These are phyloP conservation scores for Sphagnurus paluster DNA, from an alignment of 1,284 basidiomycete genomes.

Conservation along the genomic window DNA sequence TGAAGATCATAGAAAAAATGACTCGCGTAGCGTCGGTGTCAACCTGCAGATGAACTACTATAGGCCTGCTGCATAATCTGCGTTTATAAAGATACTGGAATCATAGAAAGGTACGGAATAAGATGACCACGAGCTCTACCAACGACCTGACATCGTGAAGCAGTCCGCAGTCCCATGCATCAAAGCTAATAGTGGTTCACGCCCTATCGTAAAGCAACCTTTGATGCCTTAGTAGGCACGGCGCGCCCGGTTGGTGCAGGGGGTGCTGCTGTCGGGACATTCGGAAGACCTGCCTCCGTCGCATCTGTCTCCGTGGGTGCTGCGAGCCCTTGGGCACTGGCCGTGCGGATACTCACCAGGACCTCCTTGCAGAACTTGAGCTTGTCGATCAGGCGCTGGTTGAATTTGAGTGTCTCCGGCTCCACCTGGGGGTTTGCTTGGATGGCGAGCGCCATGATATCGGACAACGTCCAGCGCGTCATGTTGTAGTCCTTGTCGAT, in stretches of 20 bases:
- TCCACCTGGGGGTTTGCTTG: constrained; percentile 33
- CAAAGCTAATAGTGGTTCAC: background rate
- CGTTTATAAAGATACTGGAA: constrained; percentile 9
- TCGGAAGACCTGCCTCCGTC: constrained; percentile 11
- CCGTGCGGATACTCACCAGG: constrained; percentile 58
- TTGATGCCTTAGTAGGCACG: constrained; percentile 23
- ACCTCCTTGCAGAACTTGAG: constrained; percentile 84
- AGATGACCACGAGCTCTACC: background rate
- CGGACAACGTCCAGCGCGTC: constrained; percentile 73
- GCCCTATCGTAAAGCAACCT: constrained; percentile 24
- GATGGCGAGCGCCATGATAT: constrained; percentile 67
- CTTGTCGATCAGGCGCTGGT: constrained; percentile 69
- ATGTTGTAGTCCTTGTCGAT: constrained; percentile 89
- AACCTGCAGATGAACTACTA: background rate
- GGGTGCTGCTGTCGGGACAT: background rate
- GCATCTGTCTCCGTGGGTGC: constrained; percentile 22
- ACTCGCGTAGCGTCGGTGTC: background rate
- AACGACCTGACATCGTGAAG: constrained; percentile 21
- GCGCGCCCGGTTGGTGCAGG: constrained; percentile 1
- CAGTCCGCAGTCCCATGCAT: background rate
- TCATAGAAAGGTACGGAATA: constrained; percentile 1
- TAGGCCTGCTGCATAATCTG: too few relatives aligned
- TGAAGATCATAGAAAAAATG: background rate
- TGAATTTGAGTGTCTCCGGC: constrained; percentile 57
- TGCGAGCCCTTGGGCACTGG: constrained; percentile 27